These are phyloP conservation scores for Cyclospora cayetanensis DNA, from an alignment of 169 alveolate genomes.

Conservation along the genomic window DNA sequence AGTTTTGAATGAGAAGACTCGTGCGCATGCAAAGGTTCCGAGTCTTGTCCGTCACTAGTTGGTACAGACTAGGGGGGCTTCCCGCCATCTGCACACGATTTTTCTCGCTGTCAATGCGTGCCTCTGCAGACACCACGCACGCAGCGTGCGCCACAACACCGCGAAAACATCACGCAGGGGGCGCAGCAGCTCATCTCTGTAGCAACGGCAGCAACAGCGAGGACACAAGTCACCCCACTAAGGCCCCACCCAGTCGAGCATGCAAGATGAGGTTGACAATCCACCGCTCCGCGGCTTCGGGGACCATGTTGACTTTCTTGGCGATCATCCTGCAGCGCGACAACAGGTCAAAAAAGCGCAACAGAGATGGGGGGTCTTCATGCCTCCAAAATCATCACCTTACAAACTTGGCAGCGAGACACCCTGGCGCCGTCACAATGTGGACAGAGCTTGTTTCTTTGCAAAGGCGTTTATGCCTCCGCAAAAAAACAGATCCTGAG, in stretches of 20 bases:
- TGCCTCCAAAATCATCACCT: too few species aligned
- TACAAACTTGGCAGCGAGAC: too few species aligned
- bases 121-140: constrained; percentile 78
- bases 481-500: too few species aligned
- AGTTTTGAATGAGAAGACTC: constrained; percentile 62
- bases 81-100: constrained; percentile 92
- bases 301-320: constrained; percentile 86
- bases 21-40: constrained; percentile 71
- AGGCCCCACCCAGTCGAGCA: constrained; percentile 78
- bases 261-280: constrained; percentile 91
- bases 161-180: neutral
- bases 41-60: constrained; percentile 80
- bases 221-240: too few species aligned
- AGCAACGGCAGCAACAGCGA: too few species aligned
- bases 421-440: too few species aligned
- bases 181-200: too few species aligned
- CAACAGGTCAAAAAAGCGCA: neutral
- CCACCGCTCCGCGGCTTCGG: constrained; percentile 93
- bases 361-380: too few species aligned
- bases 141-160: neutral
- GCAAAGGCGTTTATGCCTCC: too few species aligned
- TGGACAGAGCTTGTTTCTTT: too few species aligned
- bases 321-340: constrained; percentile 83
- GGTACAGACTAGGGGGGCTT: constrained; percentile 87
- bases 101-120: constrained; percentile 91